Evolutionary conservation across 768 basidiomycete species (phyloP).

Genomic region (Symmetrospora coprosmae): DNA sequence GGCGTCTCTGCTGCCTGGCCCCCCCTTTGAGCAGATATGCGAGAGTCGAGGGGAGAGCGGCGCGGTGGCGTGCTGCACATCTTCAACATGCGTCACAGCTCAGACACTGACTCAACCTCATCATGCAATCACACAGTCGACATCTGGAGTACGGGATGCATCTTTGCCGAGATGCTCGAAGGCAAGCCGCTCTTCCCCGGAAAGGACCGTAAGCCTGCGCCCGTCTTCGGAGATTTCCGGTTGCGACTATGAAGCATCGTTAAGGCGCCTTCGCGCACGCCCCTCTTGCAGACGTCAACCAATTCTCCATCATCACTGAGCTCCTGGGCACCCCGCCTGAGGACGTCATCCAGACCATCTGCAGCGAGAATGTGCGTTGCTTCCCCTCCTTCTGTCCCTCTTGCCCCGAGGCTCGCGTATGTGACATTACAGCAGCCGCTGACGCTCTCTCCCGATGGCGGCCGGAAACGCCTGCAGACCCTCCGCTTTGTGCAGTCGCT

Average conservation of each 20-base stretch:
- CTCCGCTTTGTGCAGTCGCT: conserved; percentile 95
- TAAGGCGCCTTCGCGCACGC: background rate
- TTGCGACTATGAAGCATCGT: background rate
- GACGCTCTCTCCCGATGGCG: too few relatives aligned
- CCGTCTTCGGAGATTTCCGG: background rate
- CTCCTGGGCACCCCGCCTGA: conserved; percentile 94
- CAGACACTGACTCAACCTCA: too few relatives aligned
- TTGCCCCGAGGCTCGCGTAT: too few relatives aligned
- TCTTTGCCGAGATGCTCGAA: conserved; percentile 98
- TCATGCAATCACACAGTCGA: conserved; percentile 54
- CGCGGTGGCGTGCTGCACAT: too few relatives aligned
- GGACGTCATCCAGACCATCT: conserved; percentile 98
- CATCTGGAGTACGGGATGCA: conserved; percentile 98
- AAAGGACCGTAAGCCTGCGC: conserved; percentile 74
- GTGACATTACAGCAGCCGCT: too few relatives aligned
- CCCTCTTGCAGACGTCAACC: conserved; percentile 68
- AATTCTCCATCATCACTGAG: conserved; percentile 99
- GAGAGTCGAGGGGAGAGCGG: too few relatives aligned
- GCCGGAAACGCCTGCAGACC: conserved; percentile 57
- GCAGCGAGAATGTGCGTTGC: conserved; percentile 75
- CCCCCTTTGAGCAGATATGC: too few relatives aligned
- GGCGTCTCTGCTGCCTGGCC: too few relatives aligned
- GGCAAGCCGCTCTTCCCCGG: conserved; percentile 98
- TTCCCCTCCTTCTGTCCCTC: too few relatives aligned
- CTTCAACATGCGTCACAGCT: too few relatives aligned